Evolutionary conservation across 768 basidiomycete genomes (phyloP).

Genomic region (Tulasnella sp.): DNA sequence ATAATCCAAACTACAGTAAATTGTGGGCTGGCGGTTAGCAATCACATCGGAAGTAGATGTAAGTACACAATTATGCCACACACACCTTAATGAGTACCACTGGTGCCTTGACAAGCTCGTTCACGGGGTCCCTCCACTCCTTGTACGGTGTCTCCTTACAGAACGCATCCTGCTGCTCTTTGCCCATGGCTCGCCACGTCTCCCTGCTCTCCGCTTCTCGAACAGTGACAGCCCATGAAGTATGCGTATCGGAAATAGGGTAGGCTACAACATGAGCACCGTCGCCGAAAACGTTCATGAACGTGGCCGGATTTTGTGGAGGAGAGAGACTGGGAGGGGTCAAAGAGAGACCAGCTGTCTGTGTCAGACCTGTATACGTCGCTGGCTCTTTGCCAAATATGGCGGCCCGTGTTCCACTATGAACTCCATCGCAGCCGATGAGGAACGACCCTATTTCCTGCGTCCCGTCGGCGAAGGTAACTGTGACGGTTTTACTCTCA

Average conservation of each 20-base stretch:
- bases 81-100: slow-evolving; percentile 27
- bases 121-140: slow-evolving; percentile 22
- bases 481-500: slow-evolving; percentile 24
- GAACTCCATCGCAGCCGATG: slow-evolving; percentile 38
- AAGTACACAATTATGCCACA: not conserved
- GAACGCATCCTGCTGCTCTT: slow-evolving; percentile 23
- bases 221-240: slow-evolving; percentile 33
- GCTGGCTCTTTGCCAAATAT: slow-evolving; percentile 31
- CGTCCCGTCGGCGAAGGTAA: slow-evolving; percentile 30
- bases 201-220: slow-evolving; percentile 33
- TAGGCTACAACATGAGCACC: slow-evolving; percentile 33
- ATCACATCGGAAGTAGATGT: not conserved
- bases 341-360: slow-evolving; percentile 24
- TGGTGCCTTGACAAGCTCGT: slow-evolving; percentile 23
- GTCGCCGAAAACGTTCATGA: slow-evolving; percentile 32
- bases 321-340: slow-evolving; percentile 25
- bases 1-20: slow-evolving; percentile 32
- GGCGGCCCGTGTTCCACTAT: slow-evolving; percentile 31
- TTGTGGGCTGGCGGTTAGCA: not conserved
- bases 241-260: slow-evolving; percentile 26
- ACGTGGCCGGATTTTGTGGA: slow-evolving; percentile 19
- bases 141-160: slow-evolving; percentile 19
- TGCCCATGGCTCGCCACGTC: slow-evolving; percentile 33
- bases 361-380: slow-evolving; percentile 34
- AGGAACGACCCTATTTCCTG: slow-evolving; percentile 32